These are phyloP conservation scores for Boletus tomentosulus DNA, from an alignment of 768 basidiomycete genomes.

Conservation along the genomic window DNA sequence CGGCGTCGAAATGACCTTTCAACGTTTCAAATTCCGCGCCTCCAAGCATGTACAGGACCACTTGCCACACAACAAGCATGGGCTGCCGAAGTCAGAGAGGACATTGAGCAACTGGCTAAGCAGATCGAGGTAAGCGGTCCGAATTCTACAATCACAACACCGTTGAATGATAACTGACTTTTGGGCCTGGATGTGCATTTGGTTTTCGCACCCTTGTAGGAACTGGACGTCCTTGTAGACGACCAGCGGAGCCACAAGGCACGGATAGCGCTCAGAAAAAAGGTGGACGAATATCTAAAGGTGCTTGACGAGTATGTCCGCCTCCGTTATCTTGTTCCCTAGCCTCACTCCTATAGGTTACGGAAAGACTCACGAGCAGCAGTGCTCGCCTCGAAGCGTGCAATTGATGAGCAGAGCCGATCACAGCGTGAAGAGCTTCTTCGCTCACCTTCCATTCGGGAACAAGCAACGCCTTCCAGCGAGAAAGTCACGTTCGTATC, in stretches of 20 bases:
- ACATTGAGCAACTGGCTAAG: slow-evolving; percentile 57
- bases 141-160: not conserved
- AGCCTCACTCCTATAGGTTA: slow-evolving; percentile 37
- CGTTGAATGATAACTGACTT: not conserved
- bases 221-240: slow-evolving; percentile 64
- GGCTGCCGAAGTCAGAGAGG: slow-evolving; percentile 72
- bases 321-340: not conserved
- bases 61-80: slow-evolving; percentile 66
- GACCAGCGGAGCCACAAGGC: slow-evolving; percentile 62
- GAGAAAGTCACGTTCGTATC: slow-evolving; percentile 61
- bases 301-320: slow-evolving; percentile 51
- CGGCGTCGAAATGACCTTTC: slow-evolving; percentile 60
- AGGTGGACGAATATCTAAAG: slow-evolving; percentile 47
- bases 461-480: slow-evolving; percentile 39
- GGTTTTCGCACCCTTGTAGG: slow-evolving; percentile 35
- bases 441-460: slow-evolving; percentile 43
- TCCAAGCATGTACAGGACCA: slow-evolving; percentile 66
- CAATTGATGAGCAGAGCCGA: slow-evolving; percentile 56
- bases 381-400: slow-evolving; percentile 66
- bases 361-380: slow-evolving; percentile 64
- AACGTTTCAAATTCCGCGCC: slow-evolving; percentile 70
- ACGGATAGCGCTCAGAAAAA: slow-evolving; percentile 42
- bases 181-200: not conserved
- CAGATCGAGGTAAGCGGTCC: slow-evolving; percentile 59
- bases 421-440: slow-evolving; percentile 71